A percentile compares a stretch with the other conserved stretches of the same genome.
These are phyloP conservation scores for Colletotrichum lupini DNA, from an alignment of 2,329 filamentous ascomycete genomes.

Conservation along the genomic window DNA sequence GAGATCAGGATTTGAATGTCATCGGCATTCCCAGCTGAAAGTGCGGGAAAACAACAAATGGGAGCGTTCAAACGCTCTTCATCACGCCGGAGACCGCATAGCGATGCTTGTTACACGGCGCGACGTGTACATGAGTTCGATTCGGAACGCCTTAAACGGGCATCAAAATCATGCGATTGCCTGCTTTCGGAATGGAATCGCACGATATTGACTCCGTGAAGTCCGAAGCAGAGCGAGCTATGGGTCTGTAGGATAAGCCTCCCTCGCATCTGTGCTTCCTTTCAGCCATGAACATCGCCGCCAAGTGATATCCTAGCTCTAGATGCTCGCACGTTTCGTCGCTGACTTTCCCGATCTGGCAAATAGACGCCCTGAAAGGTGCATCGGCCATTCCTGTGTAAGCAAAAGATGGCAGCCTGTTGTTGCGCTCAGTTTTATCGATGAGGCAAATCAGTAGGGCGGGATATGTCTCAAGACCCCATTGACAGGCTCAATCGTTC, in stretches of 20 bases:
- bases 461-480: too few species aligned
- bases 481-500: neutral
- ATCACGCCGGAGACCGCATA: neutral
- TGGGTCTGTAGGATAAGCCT: neutral
- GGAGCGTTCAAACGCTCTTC: neutral
- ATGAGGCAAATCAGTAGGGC: neutral
- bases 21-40: neutral
- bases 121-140: neutral
- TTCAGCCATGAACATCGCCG: neutral
- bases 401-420: neutral
- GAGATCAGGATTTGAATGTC: neutral
- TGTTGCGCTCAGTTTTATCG: neutral
- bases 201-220: neutral
- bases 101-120: neutral
- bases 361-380: neutral
- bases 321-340: neutral
- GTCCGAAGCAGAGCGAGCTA: neutral
- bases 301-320: neutral
- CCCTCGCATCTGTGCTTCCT: neutral
- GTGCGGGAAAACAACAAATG: neutral
- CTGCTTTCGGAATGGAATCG: neutral
- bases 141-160: neutral
- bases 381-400: neutral
- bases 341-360: neutral
- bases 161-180: neutral